These are phyloP conservation scores for Trichosanthes cucumerina DNA, from an alignment of 306 rosid genomes.

Conservation along the genomic window DNA sequence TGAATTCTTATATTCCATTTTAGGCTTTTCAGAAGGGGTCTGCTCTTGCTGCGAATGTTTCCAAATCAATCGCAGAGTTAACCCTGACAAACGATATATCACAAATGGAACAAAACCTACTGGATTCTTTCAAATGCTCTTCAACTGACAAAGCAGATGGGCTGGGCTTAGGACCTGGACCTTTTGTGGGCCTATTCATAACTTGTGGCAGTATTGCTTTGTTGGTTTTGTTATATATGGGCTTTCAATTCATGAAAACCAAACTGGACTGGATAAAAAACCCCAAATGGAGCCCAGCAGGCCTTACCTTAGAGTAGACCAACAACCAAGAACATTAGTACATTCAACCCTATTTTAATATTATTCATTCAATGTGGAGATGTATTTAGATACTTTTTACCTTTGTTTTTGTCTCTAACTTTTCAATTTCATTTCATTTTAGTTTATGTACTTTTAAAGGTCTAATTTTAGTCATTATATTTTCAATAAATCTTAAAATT, in stretches of 20 bases:
- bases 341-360: background rate
- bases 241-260: background rate
- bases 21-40: slow-evolving; percentile 34
- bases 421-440: too few relatives aligned
- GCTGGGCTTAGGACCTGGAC: slow-evolving; percentile 24
- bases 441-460: background rate
- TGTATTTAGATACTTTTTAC: background rate
- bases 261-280: background rate
- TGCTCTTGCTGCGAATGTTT: slow-evolving; percentile 17
- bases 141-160: background rate
- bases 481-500: too few relatives aligned
- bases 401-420: too few relatives aligned
- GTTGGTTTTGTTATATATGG: slow-evolving; percentile 2
- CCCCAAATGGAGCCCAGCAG: background rate
- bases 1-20: background rate
- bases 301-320: background rate
- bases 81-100: slow-evolving; percentile 23
- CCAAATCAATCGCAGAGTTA: slow-evolving; percentile 19
- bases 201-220: slow-evolving; percentile 20
- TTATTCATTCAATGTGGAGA: background rate
- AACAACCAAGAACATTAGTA: background rate
- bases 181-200: slow-evolving; percentile 28
- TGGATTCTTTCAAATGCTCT: slow-evolving; percentile 23
- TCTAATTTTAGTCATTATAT: too few relatives aligned
- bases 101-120: slow-evolving; percentile 20